Evolutionary conservation across 768 basidiomycete species (phyloP).

Genomic region (Leccinum arenicola): DNA sequence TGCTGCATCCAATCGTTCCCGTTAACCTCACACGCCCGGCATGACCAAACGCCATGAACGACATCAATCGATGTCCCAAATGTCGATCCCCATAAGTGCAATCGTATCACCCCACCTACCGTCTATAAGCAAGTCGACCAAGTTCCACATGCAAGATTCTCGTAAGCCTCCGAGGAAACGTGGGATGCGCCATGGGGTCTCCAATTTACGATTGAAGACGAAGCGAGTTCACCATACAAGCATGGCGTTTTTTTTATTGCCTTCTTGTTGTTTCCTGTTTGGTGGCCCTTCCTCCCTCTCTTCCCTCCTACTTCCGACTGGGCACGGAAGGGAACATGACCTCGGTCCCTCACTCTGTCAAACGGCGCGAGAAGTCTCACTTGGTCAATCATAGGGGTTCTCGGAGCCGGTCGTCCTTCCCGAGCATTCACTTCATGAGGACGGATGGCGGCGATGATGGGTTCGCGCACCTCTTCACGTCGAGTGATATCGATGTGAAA

Average conservation of each 20-base stretch:
- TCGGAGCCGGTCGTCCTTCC: constrained; percentile 62
- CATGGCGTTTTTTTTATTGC: constrained; percentile 77
- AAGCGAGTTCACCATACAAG: constrained; percentile 55
- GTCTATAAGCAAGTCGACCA: constrained; percentile 55
- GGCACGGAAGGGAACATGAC: constrained; percentile 49
- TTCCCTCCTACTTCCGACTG: too few species aligned
- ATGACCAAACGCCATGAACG: constrained; percentile 30
- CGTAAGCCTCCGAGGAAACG: constrained; percentile 57
- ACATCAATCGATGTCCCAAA: constrained; percentile 60
- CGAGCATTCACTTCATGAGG: constrained; percentile 77
- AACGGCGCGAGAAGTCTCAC: constrained; percentile 46
- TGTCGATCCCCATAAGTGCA: constrained; percentile 78
- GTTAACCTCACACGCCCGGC: constrained; percentile 25
- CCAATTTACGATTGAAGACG: constrained; percentile 52
- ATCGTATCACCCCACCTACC: constrained; percentile 77
- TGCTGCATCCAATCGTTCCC: constrained; percentile 35
- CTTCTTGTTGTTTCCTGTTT: constrained; percentile 56
- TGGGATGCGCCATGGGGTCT: constrained; percentile 63
- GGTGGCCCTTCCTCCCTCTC: constrained; percentile 38
- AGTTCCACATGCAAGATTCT: constrained; percentile 81
- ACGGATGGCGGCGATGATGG: constrained; percentile 45
- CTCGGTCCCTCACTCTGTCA: constrained; percentile 47
- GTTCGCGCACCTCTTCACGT: constrained; percentile 34
- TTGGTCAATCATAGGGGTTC: constrained; percentile 56
- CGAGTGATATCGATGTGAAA: constrained; percentile 32